Evolutionary conservation across 2,329 filamentous ascomycete species (phyloP), one percentile per base, ranked within the genome.

Genomic region (Aureobasidium sp.): DNA sequence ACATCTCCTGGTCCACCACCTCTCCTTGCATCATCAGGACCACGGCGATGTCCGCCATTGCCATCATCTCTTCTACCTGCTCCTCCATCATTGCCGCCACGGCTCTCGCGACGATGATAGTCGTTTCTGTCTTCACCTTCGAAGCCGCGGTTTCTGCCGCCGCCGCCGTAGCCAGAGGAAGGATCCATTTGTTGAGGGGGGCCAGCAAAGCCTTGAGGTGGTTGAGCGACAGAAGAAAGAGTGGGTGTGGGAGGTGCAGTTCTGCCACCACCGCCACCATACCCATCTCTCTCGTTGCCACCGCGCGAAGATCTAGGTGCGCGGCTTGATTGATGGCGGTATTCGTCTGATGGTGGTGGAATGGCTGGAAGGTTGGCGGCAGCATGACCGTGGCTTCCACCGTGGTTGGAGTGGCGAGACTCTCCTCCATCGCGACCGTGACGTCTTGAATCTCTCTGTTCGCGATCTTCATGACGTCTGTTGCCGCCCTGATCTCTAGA

Each of bases 381-480:
- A 14, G 14, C 25, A 29, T 45, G 42, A 30, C 27, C 21, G 2
- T 51, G 27, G 16, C 9, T 37, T 21, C 1, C 21, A n/a, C 32
- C 32, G 16, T 51, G 49, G 10, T 39, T 51, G 13, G 32, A 37
- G 9, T 51, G 32, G 9, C 49, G 32, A 53, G 64, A 67, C 59
- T 66, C 64, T 1, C 37, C 39, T 44, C 16, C 13, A 62, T 44
- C 41, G 61, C 59, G 41, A 55, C 54, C 13, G 66, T 66, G 11
- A 66, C 64, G 25, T 65, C 64, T 21, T 62, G 61, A 25, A 13
- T 65, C 65, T 25, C 62, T 58, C 41, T 65, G 61, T 14, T 36
- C 27, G 25, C 68, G 65, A 39, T 69, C 68, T 4, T 67, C 65
- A 60, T 70, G 68, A 6, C 53, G 59, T 32, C 64, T 61, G 47